These are phyloP conservation scores for Torulaspora globosa DNA, from an alignment of 1,139 yeast species.

Conservation along the genomic window DNA sequence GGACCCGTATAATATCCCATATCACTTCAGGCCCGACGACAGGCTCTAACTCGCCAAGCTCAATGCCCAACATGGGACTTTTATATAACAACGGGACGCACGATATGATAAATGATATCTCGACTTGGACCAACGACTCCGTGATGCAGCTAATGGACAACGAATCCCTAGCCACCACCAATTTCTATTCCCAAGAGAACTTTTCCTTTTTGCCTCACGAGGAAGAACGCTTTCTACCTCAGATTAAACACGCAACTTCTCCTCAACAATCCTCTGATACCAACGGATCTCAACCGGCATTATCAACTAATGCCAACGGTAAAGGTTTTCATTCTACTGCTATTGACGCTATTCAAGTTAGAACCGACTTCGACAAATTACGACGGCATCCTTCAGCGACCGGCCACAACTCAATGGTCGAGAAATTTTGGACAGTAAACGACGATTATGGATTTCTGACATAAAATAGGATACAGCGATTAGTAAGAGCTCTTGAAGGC, in stretches of 20 bases:
- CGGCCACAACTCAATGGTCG: slow-evolving; percentile 29
- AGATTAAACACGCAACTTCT: neutral
- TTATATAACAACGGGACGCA: slow-evolving; percentile 50
- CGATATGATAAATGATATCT: slow-evolving; percentile 58
- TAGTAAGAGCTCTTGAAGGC: no score
- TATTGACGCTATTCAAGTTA: neutral
- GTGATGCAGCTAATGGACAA: slow-evolving; percentile 24
- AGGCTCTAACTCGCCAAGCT: slow-evolving; percentile 9
- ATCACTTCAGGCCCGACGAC: slow-evolving; percentile 2
- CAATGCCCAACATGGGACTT: slow-evolving; percentile 20
- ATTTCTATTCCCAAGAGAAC: slow-evolving; percentile 2
- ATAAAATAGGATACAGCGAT: slow-evolving; percentile 13
- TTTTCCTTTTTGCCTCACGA: slow-evolving; percentile 7
- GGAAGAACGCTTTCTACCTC: slow-evolving; percentile 4
- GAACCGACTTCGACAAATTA: neutral
- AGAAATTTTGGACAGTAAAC: slow-evolving; percentile 44
- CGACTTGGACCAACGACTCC: slow-evolving; percentile 49
- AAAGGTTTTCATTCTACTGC: neutral
- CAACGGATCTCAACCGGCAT: neutral
- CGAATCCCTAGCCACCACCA: slow-evolving; percentile 1
- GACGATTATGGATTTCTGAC: slow-evolving; percentile 46
- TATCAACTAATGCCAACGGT: neutral
- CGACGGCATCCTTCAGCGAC: slow-evolving; percentile 8
- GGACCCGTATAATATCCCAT: slow-evolving; percentile 3
- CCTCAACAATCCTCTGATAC: neutral